Evolutionary conservation across 1,284 basidiomycete species (phyloP), one percentile per base, ranked within the genome.

Genomic region (Malassezia brasiliensis): DNA sequence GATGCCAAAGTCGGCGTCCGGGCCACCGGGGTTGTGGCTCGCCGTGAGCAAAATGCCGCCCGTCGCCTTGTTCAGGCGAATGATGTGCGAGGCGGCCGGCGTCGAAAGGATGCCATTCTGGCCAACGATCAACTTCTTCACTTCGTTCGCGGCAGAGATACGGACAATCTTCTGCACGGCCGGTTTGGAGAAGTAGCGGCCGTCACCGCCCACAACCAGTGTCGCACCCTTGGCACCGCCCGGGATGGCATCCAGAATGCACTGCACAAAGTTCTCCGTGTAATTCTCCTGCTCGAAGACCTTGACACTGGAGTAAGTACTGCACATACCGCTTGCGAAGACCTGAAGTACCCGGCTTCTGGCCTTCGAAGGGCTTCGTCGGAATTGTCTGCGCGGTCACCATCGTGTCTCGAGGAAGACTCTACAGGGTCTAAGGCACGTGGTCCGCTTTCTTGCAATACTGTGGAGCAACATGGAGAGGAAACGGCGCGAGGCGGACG

Each of bases 31-130:
- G 78, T 98, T 98, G 81, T 98, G 93, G 62, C 85, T 87, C 25
- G 93, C 93, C n/a, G 93, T 98, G 63, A 98, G 82, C 46, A 98
- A 81, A 77, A 98, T 98, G 65, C 93, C 93, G 49, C 94, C 93
- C 68, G 90, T 85, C 1, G 91, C 90, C 78, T 96, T 91, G 81
- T 89, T 88, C 69, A 87, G 87, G 62, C 93, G 83, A 77, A 98
- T 98, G 66, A 96, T 78, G 76, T 96, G 90, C 60, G 89, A 94
- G 6, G 87, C 93, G 32, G 94, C 94, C 8, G 93, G 93, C 4
- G 93, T 98, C 45, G 94, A 98, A 49, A 96, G 81, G 74, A 98
- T 96, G 25, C 83, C 79, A 75, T 94, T 81, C 75, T 91, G 83
- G 55, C 72, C 72, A 47, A 74, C 68, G 60, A 74, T 72, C 47